Evolutionary conservation across 257 asterid genomes (phyloP).

Genomic region (Voacanga thouarsii): DNA sequence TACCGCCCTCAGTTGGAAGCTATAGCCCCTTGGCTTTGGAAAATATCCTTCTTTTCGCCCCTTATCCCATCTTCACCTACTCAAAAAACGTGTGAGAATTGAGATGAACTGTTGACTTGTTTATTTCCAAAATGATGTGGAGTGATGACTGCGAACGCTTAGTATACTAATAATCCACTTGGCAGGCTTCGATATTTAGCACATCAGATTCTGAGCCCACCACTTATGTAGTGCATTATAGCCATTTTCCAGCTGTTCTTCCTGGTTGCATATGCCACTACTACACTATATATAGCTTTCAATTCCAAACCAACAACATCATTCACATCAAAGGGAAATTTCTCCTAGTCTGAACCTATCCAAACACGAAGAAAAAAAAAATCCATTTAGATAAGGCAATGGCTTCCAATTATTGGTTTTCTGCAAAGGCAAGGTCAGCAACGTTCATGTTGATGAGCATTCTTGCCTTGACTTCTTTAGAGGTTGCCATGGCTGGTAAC

Average conservation of each 20-base stretch:
- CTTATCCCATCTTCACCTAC: neutral
- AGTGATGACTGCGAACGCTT: constrained; percentile 7
- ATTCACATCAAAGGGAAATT: neutral
- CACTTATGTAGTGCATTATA: constrained; percentile 8
- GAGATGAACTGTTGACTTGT: neutral
- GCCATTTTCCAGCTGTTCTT: constrained; percentile 24
- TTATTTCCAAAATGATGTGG: constrained; percentile 8
- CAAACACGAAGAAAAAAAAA: neutral
- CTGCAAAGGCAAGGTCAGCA: neutral
- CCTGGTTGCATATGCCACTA: neutral
- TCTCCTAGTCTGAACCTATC: neutral
- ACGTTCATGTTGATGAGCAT: neutral
- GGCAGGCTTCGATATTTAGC: constrained; percentile 4
- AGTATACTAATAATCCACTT: constrained; percentile 2
- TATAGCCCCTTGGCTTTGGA: neutral
- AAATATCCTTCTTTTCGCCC: neutral
- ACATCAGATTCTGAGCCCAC: constrained; percentile 16
- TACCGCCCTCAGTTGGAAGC: neutral
- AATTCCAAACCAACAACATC: neutral
- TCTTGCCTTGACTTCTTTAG: neutral
- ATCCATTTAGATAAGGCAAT: neutral
- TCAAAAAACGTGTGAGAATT: constrained; percentile 21
- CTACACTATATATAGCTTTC: neutral
- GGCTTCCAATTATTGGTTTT: neutral
- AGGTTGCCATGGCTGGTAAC: constrained; percentile 11